Conservation (phyloP, 768 basidiomycete genomes). For the Phaffia australis region DNA sequence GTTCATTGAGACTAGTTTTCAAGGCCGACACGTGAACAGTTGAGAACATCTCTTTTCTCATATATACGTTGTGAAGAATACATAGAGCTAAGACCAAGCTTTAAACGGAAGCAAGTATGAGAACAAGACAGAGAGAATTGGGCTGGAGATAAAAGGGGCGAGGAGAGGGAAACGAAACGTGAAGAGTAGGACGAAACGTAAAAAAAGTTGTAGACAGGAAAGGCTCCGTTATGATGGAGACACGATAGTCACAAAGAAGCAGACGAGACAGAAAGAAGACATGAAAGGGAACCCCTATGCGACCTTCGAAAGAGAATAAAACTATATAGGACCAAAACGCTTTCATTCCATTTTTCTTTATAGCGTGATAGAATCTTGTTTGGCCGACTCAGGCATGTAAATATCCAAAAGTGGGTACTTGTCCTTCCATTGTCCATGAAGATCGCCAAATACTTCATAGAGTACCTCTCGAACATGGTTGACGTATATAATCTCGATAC, state of each 20-base stretch:
- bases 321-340: not conserved
- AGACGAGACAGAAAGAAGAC: not conserved
- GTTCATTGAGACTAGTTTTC: no score
- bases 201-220: not conserved
- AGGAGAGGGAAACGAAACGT: no score
- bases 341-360: not conserved
- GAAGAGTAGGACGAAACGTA: not conserved
- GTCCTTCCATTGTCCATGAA: conserved; percentile 17
- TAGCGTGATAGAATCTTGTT: not conserved
- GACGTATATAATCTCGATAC: conserved; percentile 89
- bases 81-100: no score
- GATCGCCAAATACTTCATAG: conserved; percentile 22
- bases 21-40: no score
- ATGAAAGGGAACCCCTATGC: not conserved
- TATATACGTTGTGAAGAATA: no score
- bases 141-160: not conserved
- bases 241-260: not conserved
- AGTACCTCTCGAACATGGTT: conserved; percentile 78
- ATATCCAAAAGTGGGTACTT: conserved; percentile 24
- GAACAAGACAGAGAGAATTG: not conserved
- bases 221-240: not conserved
- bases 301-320: conserved; percentile 2
- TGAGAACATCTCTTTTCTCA: no score
- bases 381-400: conserved; percentile 7
- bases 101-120: not conserved